Percentiles rank a stretch among this genome's conserved stretches.
phyloP scores from a whole-genome alignment of 2,329 filamentous ascomycete genomes.

The Fusarium oligoseptatum region DNA sequence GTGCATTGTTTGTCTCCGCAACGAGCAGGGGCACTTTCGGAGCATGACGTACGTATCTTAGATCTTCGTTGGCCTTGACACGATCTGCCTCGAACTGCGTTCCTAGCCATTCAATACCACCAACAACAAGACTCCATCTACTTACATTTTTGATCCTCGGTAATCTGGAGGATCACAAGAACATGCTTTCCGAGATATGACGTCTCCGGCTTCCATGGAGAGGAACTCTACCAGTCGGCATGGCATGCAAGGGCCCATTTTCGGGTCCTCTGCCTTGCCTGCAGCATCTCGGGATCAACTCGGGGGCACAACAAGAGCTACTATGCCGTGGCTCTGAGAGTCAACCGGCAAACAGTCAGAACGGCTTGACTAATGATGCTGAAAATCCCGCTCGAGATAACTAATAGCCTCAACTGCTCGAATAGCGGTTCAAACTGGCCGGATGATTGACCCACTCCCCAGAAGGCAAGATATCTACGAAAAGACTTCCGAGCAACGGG shows the following conservation, averaged over 20 bases:
- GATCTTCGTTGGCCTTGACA: constrained; percentile 2
- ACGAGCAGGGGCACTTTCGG: constrained; percentile 6
- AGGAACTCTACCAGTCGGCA: not conserved
- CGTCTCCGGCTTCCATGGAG: constrained; percentile 4
- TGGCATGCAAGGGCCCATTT: not conserved
- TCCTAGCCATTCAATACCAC: constrained; percentile 9
- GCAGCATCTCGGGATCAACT: not conserved
- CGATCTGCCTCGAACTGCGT: constrained; percentile 12
- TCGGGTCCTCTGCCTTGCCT: not conserved
- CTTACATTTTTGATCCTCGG: constrained; percentile 10
- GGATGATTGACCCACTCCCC: not conserved
- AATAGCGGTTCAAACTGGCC: not conserved
- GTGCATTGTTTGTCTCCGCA: constrained; percentile 27
- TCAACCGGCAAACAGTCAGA: not conserved
- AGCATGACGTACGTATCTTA: constrained; percentile 29
- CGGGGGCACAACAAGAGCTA: not conserved
- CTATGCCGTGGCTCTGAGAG: not conserved
- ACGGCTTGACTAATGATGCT: not conserved
- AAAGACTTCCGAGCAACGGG: not conserved
- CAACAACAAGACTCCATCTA: not conserved
- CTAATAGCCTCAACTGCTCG: not conserved
- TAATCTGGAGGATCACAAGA: constrained; percentile 8
- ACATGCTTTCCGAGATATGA: not conserved
- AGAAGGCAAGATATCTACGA: constrained; percentile 1
- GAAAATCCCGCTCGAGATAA: not conserved